Conservation (phyloP, 305 asterid species). For the Withania somnifera region DNA sequence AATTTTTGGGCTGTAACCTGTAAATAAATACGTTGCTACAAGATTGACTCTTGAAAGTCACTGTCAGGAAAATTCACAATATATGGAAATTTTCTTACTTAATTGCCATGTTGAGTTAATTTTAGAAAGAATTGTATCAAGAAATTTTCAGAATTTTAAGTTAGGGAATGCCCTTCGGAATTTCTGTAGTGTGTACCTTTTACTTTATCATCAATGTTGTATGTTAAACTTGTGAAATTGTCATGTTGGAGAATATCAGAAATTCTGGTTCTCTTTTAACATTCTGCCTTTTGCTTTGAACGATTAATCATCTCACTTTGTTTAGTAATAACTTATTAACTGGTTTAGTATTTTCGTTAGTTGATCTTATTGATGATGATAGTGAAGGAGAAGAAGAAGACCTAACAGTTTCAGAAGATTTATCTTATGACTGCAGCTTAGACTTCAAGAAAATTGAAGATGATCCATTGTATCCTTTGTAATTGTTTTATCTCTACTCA, state of each 20-base stretch:
- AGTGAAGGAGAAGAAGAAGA: constrained; percentile 32
- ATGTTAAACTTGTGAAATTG: neutral
- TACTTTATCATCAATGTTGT: neutral
- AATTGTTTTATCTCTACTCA: neutral
- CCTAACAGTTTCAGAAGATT: constrained; percentile 16
- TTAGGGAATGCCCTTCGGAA: neutral
- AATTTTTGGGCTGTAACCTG: neutral
- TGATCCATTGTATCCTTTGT: constrained; percentile 59
- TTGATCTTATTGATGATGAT: constrained; percentile 46
- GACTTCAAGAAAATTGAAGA: constrained; percentile 31
- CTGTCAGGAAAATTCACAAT: neutral
- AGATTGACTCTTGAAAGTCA: neutral
- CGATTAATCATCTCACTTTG: neutral
- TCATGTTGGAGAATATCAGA: neutral
- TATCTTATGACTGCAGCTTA: constrained; percentile 16
- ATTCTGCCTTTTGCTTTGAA: neutral
- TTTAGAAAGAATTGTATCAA: neutral
- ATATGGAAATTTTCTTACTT: neutral
- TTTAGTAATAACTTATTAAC: neutral
- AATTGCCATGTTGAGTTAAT: neutral
- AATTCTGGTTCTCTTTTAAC: neutral
- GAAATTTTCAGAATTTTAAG: neutral
- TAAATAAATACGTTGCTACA: neutral
- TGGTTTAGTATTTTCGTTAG: constrained; percentile 15
- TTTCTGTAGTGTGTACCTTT: neutral